These are phyloP conservation scores for Corylus avellana DNA, from an alignment of 306 rosid genomes.

Conservation along the genomic window DNA sequence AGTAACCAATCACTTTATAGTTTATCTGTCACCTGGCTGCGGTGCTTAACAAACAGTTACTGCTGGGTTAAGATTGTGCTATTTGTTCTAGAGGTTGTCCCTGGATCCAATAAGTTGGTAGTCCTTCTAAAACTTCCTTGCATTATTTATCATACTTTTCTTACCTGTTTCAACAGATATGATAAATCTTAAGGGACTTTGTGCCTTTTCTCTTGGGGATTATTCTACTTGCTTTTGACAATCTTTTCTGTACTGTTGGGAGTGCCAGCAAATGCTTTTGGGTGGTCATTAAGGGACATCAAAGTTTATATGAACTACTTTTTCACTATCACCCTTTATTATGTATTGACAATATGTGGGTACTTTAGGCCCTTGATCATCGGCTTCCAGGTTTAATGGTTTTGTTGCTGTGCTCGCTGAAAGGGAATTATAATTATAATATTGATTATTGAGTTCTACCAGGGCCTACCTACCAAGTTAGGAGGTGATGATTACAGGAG, in stretches of 20 bases:
- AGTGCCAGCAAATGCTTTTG: not conserved
- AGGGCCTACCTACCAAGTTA: not conserved
- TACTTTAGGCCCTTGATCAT: not conserved
- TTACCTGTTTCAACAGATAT: not conserved
- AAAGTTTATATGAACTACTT: not conserved
- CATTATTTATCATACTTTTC: not conserved
- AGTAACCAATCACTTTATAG: not conserved
- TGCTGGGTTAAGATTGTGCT: not conserved
- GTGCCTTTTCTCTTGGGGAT: not conserved
- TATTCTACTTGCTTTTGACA: not conserved
- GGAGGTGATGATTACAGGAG: not conserved
- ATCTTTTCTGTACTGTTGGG: not conserved
- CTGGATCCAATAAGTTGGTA: not conserved
- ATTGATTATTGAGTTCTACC: not conserved
- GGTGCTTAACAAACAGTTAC: not conserved
- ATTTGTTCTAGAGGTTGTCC: not conserved
- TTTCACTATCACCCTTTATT: not conserved
- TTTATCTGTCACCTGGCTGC: not conserved
- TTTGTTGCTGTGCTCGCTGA: not conserved
- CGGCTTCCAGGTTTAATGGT: not conserved
- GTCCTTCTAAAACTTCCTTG: not conserved
- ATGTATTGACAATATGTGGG: not conserved
- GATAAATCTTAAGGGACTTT: not conserved
- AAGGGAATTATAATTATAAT: not conserved
- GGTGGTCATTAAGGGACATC: not conserved